Conservation (phyloP, 306 rosid genomes). For the Cicer judaicum region DNA sequence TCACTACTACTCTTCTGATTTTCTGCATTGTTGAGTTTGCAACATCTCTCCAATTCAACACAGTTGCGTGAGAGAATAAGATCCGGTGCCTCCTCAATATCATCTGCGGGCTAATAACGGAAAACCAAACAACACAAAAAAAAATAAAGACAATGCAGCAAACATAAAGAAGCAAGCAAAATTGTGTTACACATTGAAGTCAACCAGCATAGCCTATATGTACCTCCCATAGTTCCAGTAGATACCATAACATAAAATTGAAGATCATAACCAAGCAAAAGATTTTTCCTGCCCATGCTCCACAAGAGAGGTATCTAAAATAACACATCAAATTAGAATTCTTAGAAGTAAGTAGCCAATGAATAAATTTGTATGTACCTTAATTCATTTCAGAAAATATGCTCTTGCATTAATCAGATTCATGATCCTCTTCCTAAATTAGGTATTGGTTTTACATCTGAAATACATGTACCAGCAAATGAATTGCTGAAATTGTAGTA, state of each 20-base stretch:
- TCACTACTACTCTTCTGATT: not conserved
- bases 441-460: not conserved
- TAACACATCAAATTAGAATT: conserved; percentile 37
- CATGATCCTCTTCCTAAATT: conserved; percentile 10
- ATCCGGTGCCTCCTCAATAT: conserved; percentile 70
- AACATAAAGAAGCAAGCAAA: conserved; percentile 1
- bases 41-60: conserved; percentile 44
- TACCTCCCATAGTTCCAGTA: conserved; percentile 79
- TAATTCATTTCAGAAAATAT: conserved; percentile 10
- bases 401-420: conserved; percentile 8
- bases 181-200: conserved; percentile 15
- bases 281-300: conserved; percentile 91
- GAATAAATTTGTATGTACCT: conserved; percentile 5
- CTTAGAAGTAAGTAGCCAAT: not conserved
- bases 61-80: conserved; percentile 47
- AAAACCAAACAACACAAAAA: not conserved
- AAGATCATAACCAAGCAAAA: conserved; percentile 86
- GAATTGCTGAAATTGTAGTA: not conserved
- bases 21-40: conserved; percentile 13
- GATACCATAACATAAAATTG: conserved; percentile 73
- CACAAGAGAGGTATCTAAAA: conserved; percentile 80
- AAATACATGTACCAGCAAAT: conserved; percentile 16
- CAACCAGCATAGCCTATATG: not conserved
- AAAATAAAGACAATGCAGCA: not conserved
- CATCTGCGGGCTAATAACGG: conserved; percentile 66